Conservation (phyloP, 176 grass and related monocot genomes). For the Poa annua region DNA sequence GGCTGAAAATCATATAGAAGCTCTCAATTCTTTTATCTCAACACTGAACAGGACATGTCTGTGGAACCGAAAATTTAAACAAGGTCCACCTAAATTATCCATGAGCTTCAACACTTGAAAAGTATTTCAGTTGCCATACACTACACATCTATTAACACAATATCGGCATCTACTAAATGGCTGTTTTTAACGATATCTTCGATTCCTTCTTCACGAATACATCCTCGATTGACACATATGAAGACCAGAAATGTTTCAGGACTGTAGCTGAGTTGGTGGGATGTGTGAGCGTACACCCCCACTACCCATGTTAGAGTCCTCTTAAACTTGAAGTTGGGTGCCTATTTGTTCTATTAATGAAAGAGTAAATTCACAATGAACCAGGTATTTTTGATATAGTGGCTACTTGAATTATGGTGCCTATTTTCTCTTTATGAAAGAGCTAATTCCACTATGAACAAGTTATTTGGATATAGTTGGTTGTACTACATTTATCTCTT, state of each 20-base stretch:
- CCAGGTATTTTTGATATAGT: not conserved
- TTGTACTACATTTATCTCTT: too few species aligned
- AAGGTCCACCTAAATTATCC: not conserved
- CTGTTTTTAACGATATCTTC: not conserved
- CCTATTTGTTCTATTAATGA: not conserved
- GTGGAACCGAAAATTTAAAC: not conserved
- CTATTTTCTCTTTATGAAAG: not conserved
- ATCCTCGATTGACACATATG: not conserved
- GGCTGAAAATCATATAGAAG: constrained; percentile 47
- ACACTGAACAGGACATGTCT: not conserved
- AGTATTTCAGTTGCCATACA: not conserved
- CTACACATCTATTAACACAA: not conserved
- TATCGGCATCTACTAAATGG: not conserved
- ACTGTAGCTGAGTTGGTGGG: not conserved
- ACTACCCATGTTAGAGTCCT: not conserved
- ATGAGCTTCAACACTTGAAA: not conserved
- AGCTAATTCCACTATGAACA: not conserved
- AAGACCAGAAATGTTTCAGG: not conserved
- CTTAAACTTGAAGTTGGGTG: not conserved
- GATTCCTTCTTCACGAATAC: not conserved
- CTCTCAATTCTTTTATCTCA: not conserved
- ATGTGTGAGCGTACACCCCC: not conserved
- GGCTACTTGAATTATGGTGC: not conserved
- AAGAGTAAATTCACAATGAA: not conserved
- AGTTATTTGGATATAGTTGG: not conserved